Evolutionary conservation across 768 basidiomycete species (phyloP).

Genomic region (Russula sp.): DNA sequence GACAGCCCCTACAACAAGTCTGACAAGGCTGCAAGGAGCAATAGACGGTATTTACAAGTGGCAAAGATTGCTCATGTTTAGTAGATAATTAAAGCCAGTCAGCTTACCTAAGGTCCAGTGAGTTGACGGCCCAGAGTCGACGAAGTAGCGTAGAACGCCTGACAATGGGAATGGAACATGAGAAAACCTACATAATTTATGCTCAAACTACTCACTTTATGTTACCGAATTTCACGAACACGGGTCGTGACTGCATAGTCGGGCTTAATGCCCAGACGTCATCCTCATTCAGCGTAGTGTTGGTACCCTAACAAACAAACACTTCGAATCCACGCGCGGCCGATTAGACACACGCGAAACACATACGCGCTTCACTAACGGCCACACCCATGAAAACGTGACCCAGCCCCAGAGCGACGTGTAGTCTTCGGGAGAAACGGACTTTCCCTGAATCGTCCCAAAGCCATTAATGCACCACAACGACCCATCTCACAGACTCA

Average conservation of each 20-base stretch:
- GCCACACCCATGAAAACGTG: constrained; percentile 66
- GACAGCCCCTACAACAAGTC: too few species aligned
- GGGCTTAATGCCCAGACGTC: constrained; percentile 73
- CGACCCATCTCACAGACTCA: constrained; percentile 32
- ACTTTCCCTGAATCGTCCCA: constrained; percentile 38
- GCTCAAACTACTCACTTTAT: constrained; percentile 22
- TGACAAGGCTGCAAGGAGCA: too few species aligned
- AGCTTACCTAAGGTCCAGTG: constrained; percentile 36
- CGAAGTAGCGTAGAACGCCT: constrained; percentile 37
- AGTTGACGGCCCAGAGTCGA: constrained; percentile 42
- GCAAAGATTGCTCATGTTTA: neutral
- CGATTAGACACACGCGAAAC: neutral
- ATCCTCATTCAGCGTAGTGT: constrained; percentile 55
- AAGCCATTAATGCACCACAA: neutral
- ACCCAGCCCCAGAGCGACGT: constrained; percentile 66
- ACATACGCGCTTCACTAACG: constrained; percentile 48
- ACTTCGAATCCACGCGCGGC: neutral
- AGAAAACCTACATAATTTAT: neutral
- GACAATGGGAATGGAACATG: neutral
- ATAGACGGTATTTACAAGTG: neutral
- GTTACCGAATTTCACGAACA: constrained; percentile 46
- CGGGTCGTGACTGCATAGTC: constrained; percentile 56
- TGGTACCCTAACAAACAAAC: constrained; percentile 32
- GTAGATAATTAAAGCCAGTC: neutral
- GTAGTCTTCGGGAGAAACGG: constrained; percentile 72